Base-by-base conservation (phyloP, 1,284 basidiomycete species). In the Tausonia pullulans region DNA sequence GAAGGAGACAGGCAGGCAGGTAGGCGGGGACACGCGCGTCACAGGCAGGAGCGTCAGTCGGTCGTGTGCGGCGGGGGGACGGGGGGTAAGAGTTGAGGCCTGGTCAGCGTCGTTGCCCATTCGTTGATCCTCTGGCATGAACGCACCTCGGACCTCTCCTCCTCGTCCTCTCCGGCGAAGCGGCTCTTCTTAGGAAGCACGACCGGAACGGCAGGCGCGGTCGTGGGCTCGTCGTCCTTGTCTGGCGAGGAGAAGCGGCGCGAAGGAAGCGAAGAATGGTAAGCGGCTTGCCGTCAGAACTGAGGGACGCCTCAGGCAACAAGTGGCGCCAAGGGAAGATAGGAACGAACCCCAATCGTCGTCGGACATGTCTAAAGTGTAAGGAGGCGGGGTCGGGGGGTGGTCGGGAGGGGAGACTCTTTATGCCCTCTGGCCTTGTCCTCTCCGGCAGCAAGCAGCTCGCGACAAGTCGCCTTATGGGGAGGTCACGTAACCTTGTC, bases 91-190 rank as follows among this genome's bases (percentile, higher is more conserved):
- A 5, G 16, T 3, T 16, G n/a, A 16, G 16, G 27, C 27, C 27
- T 27, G 27, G 27, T 27, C n/a, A 53, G 27, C 52, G 16, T 6
- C n/a, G 5, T n/a, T 5, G 27, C 1, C 4, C 11, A 53, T 6
- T 41, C 27, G 27, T 27, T 27, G 40, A 14, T n/a, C 4, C 3
- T 2, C 43, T 8, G 52, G 43, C 41, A 8, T 81, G 70, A 71
- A 85, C 84, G 50, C 27, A 80, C 71, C 76, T 66, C 77, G 46
- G 73, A 73, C 43, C 72, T 71, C 48, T 86, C 86, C 3, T 91
- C 89, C 71, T 90, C 88, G 72, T 95, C 91, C 76, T 95, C 91
- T 61, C 87, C 91, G 67, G 85, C 87, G 83, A 86, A 92, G 77
- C 87, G 88, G 71, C 78, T 82, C 74, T 80, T 82, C 67, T 77